phyloP scores from a whole-genome alignment of 1,139 yeast species.

The Diutina pseudorugosa region DNA sequence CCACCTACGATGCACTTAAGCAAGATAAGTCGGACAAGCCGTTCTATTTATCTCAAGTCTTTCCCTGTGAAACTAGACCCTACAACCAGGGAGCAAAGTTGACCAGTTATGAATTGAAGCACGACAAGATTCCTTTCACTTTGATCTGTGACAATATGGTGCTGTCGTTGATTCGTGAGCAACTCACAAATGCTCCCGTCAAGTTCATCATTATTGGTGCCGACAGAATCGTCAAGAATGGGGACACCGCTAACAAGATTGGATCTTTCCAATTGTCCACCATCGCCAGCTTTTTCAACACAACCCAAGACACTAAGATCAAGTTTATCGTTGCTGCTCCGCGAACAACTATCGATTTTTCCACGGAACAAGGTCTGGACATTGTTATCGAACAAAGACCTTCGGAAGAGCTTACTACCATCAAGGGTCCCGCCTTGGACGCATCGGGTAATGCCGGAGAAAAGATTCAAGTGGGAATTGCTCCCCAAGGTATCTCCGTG shows the following conservation, averaged over 20 bases:
- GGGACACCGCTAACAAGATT: constrained; percentile 93
- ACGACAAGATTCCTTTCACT: constrained; percentile 80
- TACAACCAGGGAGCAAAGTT: constrained; percentile 93
- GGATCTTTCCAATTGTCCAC: constrained; percentile 91
- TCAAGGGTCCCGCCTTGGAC: constrained; percentile 47
- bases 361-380: constrained; percentile 53
- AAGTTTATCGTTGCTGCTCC: constrained; percentile 94
- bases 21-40: constrained; percentile 14
- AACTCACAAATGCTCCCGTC: constrained; percentile 41
- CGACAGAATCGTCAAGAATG: constrained; percentile 85
- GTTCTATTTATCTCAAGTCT: constrained; percentile 52
- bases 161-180: constrained; percentile 45
- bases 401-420: constrained; percentile 59
- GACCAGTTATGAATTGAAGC: constrained; percentile 81
- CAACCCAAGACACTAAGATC: constrained; percentile 28
- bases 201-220: constrained; percentile 94
- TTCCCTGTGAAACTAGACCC: constrained; percentile 90
- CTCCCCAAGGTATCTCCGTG: constrained; percentile 74
- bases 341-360: constrained; percentile 71
- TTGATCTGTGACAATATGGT: constrained; percentile 89
- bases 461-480: constrained; percentile 53
- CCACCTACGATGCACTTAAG: constrained; percentile 34
- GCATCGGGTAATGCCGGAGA: constrained; percentile 26
- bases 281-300: constrained; percentile 33
- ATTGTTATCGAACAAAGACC: constrained; percentile 88